These are phyloP conservation scores for Phlyctochytrium arcticum DNA, from an alignment of 192 early-diverging fungal species.

Conservation along the genomic window DNA sequence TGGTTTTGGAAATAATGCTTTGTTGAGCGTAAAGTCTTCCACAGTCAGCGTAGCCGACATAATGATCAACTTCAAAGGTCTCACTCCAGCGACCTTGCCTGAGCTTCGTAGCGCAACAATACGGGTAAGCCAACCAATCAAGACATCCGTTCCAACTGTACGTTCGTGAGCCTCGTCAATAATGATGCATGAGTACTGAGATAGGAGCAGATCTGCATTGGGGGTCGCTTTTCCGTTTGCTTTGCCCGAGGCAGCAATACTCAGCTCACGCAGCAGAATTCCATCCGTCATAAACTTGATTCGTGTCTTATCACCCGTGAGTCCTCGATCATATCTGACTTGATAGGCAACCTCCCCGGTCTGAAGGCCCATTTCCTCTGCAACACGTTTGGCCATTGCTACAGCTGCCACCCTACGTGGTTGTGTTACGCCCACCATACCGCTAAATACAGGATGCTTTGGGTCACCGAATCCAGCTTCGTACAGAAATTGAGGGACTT, in stretches of 20 bases:
- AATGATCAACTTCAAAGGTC: constrained; percentile 89
- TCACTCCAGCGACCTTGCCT: constrained; percentile 43
- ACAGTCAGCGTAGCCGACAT: constrained; percentile 99
- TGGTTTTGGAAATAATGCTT: constrained; percentile 60
- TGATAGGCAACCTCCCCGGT: constrained; percentile 72
- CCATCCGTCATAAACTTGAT: constrained; percentile 99
- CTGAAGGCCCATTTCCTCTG: constrained; percentile 77
- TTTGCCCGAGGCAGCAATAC: constrained; percentile 16
- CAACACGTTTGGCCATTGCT: constrained; percentile 92
- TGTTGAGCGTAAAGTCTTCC: constrained; percentile 89
- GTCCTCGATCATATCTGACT: constrained; percentile 87
- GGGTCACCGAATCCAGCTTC: constrained; percentile 97
- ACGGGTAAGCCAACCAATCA: constrained; percentile 94
- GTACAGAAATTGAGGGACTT: constrained; percentile 96
- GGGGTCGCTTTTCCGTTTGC: background rate
- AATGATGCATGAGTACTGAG: constrained; percentile 91
- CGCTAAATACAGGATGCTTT: constrained; percentile 60
- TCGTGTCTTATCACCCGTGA: constrained; percentile 65
- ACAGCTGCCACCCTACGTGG: constrained; percentile 97
- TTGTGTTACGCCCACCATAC: constrained; percentile 96
- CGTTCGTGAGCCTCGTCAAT: constrained; percentile 99
- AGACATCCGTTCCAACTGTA: constrained; percentile 94
- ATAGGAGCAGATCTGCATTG: constrained; percentile 71
- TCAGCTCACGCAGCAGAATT: constrained; percentile 91
- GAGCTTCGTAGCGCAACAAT: constrained; percentile 74